phyloP scores from a whole-genome alignment of 441 rosid species.

The Iberis amara region DNA sequence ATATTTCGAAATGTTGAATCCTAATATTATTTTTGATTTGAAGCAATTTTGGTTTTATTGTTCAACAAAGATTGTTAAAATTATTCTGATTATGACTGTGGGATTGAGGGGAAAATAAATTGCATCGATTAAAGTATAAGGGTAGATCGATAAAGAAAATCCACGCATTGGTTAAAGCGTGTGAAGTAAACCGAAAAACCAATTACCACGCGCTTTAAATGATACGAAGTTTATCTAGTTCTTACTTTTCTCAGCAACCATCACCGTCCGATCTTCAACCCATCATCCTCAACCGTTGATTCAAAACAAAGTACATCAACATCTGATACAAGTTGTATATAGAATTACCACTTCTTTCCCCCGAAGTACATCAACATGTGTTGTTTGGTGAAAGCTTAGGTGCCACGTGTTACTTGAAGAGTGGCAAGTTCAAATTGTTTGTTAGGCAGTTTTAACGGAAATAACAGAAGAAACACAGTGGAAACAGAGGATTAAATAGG shows the following conservation, averaged over 20 bases:
- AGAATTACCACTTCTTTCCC: not conserved
- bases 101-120: constrained; percentile 21
- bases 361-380: constrained; percentile 28
- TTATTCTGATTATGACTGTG: constrained; percentile 9
- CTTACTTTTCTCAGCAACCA: constrained; percentile 6
- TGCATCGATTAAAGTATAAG: not conserved
- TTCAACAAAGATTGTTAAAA: not conserved
- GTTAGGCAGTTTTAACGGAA: no score
- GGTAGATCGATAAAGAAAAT: not conserved
- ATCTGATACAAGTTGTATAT: constrained; percentile 9
- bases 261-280: constrained; percentile 16
- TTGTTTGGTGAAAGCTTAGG: constrained; percentile 23
- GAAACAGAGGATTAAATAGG: no score
- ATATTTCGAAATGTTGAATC: constrained; percentile 5
- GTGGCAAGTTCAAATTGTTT: no score
- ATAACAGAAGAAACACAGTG: no score
- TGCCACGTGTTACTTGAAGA: no score
- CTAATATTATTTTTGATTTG: not conserved
- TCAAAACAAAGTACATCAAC: not conserved
- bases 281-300: constrained; percentile 9
- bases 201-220: constrained; percentile 22
- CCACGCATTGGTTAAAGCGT: constrained; percentile 35
- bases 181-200: constrained; percentile 24
- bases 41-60: constrained; percentile 5
- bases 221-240: constrained; percentile 16